phyloP scores from a whole-genome alignment of 306 rosid species.

The Rosa chinensis region DNA sequence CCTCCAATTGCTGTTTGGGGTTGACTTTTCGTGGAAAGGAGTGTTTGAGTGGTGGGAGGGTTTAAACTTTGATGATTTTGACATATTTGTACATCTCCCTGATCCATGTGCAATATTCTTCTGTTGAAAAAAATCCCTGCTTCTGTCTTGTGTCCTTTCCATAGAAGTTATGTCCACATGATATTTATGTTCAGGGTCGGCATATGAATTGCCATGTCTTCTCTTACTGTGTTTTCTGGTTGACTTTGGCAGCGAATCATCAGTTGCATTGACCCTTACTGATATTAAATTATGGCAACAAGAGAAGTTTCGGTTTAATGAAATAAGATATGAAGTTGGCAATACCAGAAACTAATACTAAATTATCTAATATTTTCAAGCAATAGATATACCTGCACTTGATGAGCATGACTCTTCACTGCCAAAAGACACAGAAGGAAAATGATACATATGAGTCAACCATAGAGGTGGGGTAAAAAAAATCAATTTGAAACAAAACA shows the following conservation, averaged over 20 bases:
- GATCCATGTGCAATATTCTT: conserved; percentile 17
- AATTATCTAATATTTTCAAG: not conserved
- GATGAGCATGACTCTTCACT: conserved; percentile 89
- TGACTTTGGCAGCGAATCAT: conserved; percentile 40
- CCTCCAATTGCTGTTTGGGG: conserved; percentile 39
- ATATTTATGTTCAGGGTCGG: conserved; percentile 36
- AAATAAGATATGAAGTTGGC: not conserved
- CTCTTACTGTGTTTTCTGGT: conserved; percentile 43
- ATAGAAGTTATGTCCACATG: conserved; percentile 28
- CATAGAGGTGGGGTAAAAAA: not conserved
- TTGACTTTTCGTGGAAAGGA: conserved; percentile 45
- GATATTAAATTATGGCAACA: conserved; percentile 26
- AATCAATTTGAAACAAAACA: conserved; percentile 13
- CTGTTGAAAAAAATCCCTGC: conserved; percentile 6
- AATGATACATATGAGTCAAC: conserved; percentile 25
- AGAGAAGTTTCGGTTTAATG: conserved; percentile 6
- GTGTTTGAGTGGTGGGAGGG: conserved; percentile 42
- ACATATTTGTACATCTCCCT: conserved; percentile 30
- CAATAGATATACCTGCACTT: conserved; percentile 58
- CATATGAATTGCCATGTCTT: conserved; percentile 41
- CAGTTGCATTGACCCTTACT: conserved; percentile 54
- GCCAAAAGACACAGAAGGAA: conserved; percentile 34
- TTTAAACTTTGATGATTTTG: conserved; percentile 43
- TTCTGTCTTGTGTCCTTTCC: conserved; percentile 10
- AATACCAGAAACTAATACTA: not conserved